Base-by-base conservation (phyloP, 805 yeast species). In the Suhomyces xylopsoci region DNA sequence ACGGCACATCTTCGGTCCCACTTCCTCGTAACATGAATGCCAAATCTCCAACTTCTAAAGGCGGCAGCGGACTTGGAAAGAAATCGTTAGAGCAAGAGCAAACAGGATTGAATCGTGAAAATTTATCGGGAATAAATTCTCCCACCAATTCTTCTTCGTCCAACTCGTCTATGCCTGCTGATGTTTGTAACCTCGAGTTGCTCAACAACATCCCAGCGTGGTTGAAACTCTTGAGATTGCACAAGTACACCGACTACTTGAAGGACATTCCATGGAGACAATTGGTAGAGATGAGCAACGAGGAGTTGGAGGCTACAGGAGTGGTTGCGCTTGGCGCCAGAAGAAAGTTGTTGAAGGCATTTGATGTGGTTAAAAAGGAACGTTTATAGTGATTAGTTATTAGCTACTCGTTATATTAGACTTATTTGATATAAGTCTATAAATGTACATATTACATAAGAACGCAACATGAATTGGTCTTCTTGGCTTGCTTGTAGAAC, bases 401-500 rank as follows among this genome's bases (percentile, higher is more conserved):
- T 38, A 20, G 30, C 28, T 24, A 42, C 17, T 42, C 45, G 22
- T 24, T 20, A 42, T 22, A 42, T 42, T 22, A 15, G 19, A 47
- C 49, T 47, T 47, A 36, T 47, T 47, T 47, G 49, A 47, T 38
- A 47, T 36, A 34, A 47, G 49, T 24, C 49, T 34, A 47, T 47
- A 15, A 47, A 48, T 20, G 42, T 42, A 32, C 41, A 20, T 32
- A 43, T 51, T 52, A 66, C 40, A 66, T 60, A 51, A 66, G 60
- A 22, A 59, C 60, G 51, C 70, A 66, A 53, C 70, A 66, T 34
- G 68, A 64, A 56, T 66, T 66, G 51, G 80, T 76, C 62, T 92
- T 93, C 79, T 94, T 91, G 32, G 99, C 98, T 71, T 93, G 97
- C 67, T 90, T 92, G 78, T 93, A 94, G 69, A 94, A 94, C 88